Evolutionary conservation across 75 land plant species (phyloP).

Genomic region (Isoetes taiwanensis): DNA sequence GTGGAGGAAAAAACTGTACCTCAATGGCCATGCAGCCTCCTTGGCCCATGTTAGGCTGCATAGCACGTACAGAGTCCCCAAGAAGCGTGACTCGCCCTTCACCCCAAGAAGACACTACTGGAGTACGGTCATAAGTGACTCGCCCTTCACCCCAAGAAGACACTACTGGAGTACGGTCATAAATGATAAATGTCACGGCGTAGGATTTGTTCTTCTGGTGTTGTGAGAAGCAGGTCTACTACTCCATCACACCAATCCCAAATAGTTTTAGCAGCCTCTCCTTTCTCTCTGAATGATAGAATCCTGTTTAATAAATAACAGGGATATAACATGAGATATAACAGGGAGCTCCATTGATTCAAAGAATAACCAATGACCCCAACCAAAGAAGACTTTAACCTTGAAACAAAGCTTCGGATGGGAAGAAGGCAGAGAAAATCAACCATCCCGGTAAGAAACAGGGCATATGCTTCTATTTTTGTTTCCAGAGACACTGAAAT

Average conservation of each 20-base stretch:
- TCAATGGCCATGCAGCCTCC: constrained; percentile 5
- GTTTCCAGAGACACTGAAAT: too few relatives aligned
- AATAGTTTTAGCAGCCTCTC: background rate
- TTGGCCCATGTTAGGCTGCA: constrained; percentile 8
- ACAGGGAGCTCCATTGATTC: too few relatives aligned
- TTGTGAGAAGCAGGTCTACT: background rate
- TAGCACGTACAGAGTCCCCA: background rate
- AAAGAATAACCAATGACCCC: too few relatives aligned
- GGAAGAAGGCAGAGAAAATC: too few relatives aligned
- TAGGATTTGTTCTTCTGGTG: constrained; percentile 1
- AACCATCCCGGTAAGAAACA: too few relatives aligned
- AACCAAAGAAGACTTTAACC: too few relatives aligned
- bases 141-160: too few relatives aligned
- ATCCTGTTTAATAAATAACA: background rate
- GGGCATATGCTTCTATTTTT: too few relatives aligned
- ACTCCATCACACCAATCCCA: constrained; percentile 10
- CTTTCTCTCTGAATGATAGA: background rate
- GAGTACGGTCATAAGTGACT: too few relatives aligned
- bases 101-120: too few relatives aligned
- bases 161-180: background rate
- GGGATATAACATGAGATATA: background rate
- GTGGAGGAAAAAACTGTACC: too few relatives aligned
- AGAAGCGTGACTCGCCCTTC: constrained; percentile 3
- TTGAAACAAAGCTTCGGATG: too few relatives aligned
- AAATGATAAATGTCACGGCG: constrained; percentile 2